Percentiles rank a stretch among this genome's conserved stretches.
Evolutionary conservation across 331 rosid species (phyloP).

Genomic region (Rhamnella rubrinervis): DNA sequence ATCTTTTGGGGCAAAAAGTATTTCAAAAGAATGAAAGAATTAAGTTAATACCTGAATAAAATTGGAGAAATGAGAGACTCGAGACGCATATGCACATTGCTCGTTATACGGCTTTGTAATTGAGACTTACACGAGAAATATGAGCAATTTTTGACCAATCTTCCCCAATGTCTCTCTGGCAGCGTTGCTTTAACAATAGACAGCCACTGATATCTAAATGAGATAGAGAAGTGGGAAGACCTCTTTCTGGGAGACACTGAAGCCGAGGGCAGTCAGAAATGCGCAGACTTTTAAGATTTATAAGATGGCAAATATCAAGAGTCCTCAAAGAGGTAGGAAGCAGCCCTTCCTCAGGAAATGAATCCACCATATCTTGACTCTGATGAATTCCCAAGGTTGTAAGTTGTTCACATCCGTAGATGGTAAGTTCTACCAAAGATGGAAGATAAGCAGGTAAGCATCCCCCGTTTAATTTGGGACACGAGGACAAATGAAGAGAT

Average conservation of each 20-base stretch:
- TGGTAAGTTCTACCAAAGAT: constrained; percentile 15
- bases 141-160: neutral
- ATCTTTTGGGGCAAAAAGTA: too few species aligned
- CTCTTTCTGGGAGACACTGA: constrained; percentile 17
- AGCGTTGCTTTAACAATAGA: neutral
- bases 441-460: constrained; percentile 18
- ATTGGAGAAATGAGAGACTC: too few species aligned
- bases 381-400: too few species aligned
- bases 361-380: too few species aligned
- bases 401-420: neutral
- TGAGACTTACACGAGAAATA: neutral
- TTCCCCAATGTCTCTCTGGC: too few species aligned
- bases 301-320: neutral
- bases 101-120: too few species aligned
- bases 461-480: constrained; percentile 8
- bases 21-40: too few species aligned
- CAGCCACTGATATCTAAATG: accelerated
- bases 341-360: neutral
- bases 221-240: constrained; percentile 17
- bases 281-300: neutral
- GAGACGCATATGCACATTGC: too few species aligned
- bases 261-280: neutral
- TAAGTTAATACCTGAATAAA: too few species aligned
- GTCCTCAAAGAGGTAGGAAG: constrained; percentile 3
- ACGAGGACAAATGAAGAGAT: neutral